Base-by-base conservation (phyloP, 345 rosid genomes). In the Citrus glauca region DNA sequence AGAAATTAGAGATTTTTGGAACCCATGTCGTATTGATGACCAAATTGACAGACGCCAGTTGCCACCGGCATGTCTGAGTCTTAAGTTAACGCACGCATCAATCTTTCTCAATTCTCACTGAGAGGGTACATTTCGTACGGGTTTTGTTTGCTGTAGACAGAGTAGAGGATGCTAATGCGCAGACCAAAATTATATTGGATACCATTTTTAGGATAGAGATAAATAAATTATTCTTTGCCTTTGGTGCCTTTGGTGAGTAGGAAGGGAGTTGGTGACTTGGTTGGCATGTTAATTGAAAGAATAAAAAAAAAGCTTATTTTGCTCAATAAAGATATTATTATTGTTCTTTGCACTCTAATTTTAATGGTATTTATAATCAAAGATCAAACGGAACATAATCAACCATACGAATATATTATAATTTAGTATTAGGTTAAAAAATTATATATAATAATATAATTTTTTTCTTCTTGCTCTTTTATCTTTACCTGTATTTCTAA, bases 11-110 rank as follows among this genome's bases (percentile, higher is more conserved):
- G 45, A 22, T 71, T 77, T 53, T 68, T 27, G 76, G 68, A 71
- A 55, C 59, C 82, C 84, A 82, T 82, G 70, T 37, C 78, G 3
- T 67, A 9, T 14, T 25, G 75, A 72, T 66, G 73, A 67, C 67
- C 81, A 53, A 72, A 75, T 74, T 79, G 81, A 69, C 73, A 40
- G 19, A 38, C 20, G 76, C 33, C 48, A 1, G 38, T 7, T 1
- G 42, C 63, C 4, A 2, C 53, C 7, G 0, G 45, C 13, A 40
- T 2, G 63, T 20, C 45, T 33, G 40, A 72, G 14, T 24, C 55
- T 45, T 8, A 7, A 25, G 5, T 7, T 16, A 32, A 32, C 6
- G 45, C 14, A 9, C 25, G 4, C 16, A 22, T 8, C 48, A 4
- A 37, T 19, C 10, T n/a, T 9, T 20, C 35, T 17, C 57, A 53